These are phyloP conservation scores for Crotalaria pallida DNA, from an alignment of 306 rosid genomes.

Conservation along the genomic window DNA sequence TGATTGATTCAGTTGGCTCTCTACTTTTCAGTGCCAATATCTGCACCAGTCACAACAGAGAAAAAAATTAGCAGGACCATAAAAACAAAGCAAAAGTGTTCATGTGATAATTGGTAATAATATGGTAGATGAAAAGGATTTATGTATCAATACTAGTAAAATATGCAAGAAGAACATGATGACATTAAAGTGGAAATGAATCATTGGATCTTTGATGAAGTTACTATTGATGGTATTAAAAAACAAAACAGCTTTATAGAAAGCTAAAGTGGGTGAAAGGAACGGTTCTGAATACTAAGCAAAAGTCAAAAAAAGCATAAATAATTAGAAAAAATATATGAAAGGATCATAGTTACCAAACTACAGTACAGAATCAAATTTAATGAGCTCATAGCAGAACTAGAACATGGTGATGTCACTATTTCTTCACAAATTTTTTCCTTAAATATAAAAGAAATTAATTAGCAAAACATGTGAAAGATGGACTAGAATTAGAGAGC, in stretches of 20 bases:
- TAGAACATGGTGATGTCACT: neutral
- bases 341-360: slow-evolving; percentile 30
- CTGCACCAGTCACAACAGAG: slow-evolving; percentile 30
- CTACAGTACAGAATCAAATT: slow-evolving; percentile 11
- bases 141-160: neutral
- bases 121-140: neutral
- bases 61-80: neutral
- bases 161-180: slow-evolving; percentile 12
- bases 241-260: slow-evolving; percentile 34
- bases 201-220: slow-evolving; percentile 43
- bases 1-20: slow-evolving; percentile 93
- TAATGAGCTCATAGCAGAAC: slow-evolving; percentile 1
- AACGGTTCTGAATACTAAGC: slow-evolving; percentile 28
- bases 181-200: slow-evolving; percentile 27
- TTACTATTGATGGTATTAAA: slow-evolving; percentile 10
- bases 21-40: slow-evolving; percentile 83
- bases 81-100: neutral
- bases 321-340: neutral
- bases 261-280: slow-evolving; percentile 33
- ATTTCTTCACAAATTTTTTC: neutral
- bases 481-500: neutral
- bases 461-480: neutral
- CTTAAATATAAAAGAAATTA: neutral
- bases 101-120: neutral
- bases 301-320: slow-evolving; percentile 36